A percentile compares a stretch with the other conserved stretches of the same genome.
Evolutionary conservation across 495 filamentous ascomycete genomes (phyloP).

Genomic region (Tuber umbilicatum): DNA sequence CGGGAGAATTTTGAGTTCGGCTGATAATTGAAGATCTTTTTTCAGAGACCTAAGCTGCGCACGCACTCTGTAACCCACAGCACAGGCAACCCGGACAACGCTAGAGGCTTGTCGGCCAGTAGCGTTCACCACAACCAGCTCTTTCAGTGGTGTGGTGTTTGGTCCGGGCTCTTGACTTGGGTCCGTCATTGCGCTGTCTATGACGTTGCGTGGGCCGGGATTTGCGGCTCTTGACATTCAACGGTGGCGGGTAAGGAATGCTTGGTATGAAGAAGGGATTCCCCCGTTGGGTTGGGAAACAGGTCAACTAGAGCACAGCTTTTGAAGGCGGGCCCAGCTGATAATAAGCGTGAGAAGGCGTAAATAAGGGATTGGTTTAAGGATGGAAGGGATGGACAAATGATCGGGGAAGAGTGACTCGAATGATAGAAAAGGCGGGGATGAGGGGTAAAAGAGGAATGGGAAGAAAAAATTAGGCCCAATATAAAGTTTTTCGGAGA

Average conservation of each 20-base stretch:
- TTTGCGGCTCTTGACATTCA: slow-evolving; percentile 37
- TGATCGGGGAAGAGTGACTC: slow-evolving; percentile 1
- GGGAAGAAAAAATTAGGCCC: slow-evolving; percentile 31
- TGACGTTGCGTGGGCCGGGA: slow-evolving; percentile 22
- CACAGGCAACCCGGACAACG: slow-evolving; percentile 82
- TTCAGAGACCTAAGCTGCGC: slow-evolving; percentile 76
- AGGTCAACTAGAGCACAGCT: neutral
- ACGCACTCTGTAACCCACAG: slow-evolving; percentile 82
- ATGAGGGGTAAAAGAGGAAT: slow-evolving; percentile 31
- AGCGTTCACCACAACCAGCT: slow-evolving; percentile 86
- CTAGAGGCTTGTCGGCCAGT: slow-evolving; percentile 90
- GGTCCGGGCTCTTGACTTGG: slow-evolving; percentile 46
- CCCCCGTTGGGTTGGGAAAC: neutral
- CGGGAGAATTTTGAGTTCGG: slow-evolving; percentile 69
- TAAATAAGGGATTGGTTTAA: slow-evolving; percentile 7
- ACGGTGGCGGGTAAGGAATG: neutral
- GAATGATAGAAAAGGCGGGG: slow-evolving; percentile 31
- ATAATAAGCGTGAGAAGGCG: slow-evolving; percentile 4
- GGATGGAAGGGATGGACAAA: slow-evolving; percentile 7
- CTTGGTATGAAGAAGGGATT: neutral
- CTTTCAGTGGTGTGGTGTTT: slow-evolving; percentile 50
- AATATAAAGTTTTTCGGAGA: slow-evolving; percentile 28
- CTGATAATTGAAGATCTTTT: slow-evolving; percentile 45
- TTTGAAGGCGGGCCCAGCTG: slow-evolving; percentile 14
- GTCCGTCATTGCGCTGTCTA: slow-evolving; percentile 26